Conservation (phyloP, 345 rosid species). For the Camelina laxa region DNA sequence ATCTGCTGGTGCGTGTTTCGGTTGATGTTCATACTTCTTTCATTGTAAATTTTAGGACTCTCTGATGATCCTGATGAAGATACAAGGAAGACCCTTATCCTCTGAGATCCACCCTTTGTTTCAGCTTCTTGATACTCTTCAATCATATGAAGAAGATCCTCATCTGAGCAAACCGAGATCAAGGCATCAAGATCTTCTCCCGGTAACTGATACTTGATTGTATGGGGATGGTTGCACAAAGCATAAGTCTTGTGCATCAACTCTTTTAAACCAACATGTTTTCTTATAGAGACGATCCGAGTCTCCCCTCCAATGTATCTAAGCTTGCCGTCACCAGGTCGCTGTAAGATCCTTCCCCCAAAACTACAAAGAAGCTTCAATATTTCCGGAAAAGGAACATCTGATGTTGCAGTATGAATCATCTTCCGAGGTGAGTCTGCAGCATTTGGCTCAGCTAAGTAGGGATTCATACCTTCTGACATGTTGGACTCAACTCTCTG, state of each 20-base stretch:
- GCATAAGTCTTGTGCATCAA: slow-evolving; percentile 67
- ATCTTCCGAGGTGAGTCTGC: slow-evolving; percentile 50
- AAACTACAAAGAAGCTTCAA: slow-evolving; percentile 89
- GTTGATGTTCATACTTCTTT: slow-evolving; percentile 39
- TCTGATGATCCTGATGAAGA: slow-evolving; percentile 56
- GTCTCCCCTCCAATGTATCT: slow-evolving; percentile 95
- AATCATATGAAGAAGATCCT: slow-evolving; percentile 82
- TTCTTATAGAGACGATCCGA: slow-evolving; percentile 70
- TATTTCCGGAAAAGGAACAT: slow-evolving; percentile 44
- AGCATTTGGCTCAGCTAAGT: slow-evolving; percentile 40
- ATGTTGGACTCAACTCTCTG: slow-evolving; percentile 54
- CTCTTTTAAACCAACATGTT: slow-evolving; percentile 58
- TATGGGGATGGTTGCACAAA: slow-evolving; percentile 70
- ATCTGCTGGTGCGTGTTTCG: slow-evolving; percentile 45
- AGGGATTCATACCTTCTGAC: slow-evolving; percentile 44
- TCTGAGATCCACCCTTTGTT: slow-evolving; percentile 64
- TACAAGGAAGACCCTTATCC: slow-evolving; percentile 75
- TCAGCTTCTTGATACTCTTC: slow-evolving; percentile 83
- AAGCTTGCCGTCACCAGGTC: slow-evolving; percentile 84
- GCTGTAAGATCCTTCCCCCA: slow-evolving; percentile 78
- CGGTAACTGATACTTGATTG: slow-evolving; percentile 90
- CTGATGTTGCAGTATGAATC: slow-evolving; percentile 40
- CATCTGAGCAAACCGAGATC: slow-evolving; percentile 78
- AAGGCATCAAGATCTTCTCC: slow-evolving; percentile 94
- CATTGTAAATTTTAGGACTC: slow-evolving; percentile 59